These are phyloP conservation scores for Geotrichum fermentans DNA, from an alignment of 1,139 yeast genomes.

Conservation along the genomic window DNA sequence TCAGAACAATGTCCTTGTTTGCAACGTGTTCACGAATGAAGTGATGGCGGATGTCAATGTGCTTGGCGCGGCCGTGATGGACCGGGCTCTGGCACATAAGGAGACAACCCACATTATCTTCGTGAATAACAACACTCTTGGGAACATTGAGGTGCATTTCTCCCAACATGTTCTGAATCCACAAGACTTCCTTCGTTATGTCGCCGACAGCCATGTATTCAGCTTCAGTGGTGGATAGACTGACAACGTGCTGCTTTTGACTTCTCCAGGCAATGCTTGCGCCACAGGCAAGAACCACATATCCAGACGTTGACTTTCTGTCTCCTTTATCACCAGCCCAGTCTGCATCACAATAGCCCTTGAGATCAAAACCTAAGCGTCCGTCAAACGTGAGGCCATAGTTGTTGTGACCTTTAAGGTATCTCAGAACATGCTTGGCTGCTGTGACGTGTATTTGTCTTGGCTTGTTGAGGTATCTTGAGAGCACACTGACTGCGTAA, in stretches of 20 bases:
- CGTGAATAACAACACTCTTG: slow-evolving; percentile 6
- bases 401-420: slow-evolving; percentile 17
- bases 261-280: slow-evolving; percentile 19
- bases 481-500: slow-evolving; percentile 14
- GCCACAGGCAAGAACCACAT: slow-evolving; percentile 15
- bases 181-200: slow-evolving; percentile 3
- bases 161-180: background rate
- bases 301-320: slow-evolving; percentile 19
- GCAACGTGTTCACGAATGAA: slow-evolving; percentile 14
- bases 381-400: background rate
- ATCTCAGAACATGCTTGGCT: slow-evolving; percentile 23
- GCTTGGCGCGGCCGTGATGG: slow-evolving; percentile 22
- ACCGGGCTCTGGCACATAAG: slow-evolving; percentile 22
- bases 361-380: background rate
- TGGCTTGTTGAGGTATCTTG: slow-evolving; percentile 19
- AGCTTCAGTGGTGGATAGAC: slow-evolving; percentile 7
- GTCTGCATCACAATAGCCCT: slow-evolving; percentile 18
- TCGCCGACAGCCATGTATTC: slow-evolving; percentile 9
- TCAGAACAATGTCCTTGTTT: background rate
- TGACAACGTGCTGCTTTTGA: slow-evolving; percentile 1
- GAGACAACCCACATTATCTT: slow-evolving; percentile 24
- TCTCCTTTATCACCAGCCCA: slow-evolving; percentile 20
- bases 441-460: slow-evolving; percentile 20
- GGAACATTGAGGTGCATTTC: background rate
- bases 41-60: slow-evolving; percentile 22